A percentile compares a stretch with the other conserved stretches of the same genome.
These are phyloP conservation scores for Rubroboletus satanas DNA, from an alignment of 768 basidiomycete species.

Conservation along the genomic window DNA sequence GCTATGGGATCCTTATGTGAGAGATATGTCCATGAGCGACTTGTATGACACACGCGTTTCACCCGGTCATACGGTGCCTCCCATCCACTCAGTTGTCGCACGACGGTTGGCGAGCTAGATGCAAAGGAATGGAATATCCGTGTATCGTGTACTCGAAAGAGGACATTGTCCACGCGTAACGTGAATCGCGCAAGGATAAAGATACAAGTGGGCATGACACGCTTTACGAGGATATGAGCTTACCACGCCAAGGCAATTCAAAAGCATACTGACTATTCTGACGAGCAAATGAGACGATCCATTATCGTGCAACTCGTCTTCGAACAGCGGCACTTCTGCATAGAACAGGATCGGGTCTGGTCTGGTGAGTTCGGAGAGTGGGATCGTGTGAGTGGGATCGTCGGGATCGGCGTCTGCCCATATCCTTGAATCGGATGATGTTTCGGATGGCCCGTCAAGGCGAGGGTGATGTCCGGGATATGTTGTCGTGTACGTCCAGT, in stretches of 20 bases:
- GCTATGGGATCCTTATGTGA: constrained; percentile 35
- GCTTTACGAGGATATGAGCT: constrained; percentile 41
- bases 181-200: constrained; percentile 89
- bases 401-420: constrained; percentile 59
- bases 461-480: constrained; percentile 60
- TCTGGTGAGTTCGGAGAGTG: constrained; percentile 77
- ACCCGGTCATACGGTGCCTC: constrained; percentile 85
- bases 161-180: constrained; percentile 91
- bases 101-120: constrained; percentile 53
- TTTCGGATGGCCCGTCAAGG: constrained; percentile 11
- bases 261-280: constrained; percentile 65
- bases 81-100: constrained; percentile 85
- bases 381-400: constrained; percentile 62
- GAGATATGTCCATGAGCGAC: not conserved
- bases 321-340: constrained; percentile 90
- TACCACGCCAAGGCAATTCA: not conserved
- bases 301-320: constrained; percentile 97
- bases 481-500: constrained; percentile 96
- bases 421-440: constrained; percentile 18
- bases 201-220: constrained; percentile 94
- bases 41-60: constrained; percentile 52
- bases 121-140: constrained; percentile 84
- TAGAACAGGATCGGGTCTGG: constrained; percentile 98
- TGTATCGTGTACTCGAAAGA: constrained; percentile 88
- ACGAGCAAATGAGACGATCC: constrained; percentile 83